Percentiles rank a stretch among this genome's conserved stretches.
These are phyloP conservation scores for Pythium volutum DNA, from an alignment of 352 stramenopile species.

Conservation along the genomic window DNA sequence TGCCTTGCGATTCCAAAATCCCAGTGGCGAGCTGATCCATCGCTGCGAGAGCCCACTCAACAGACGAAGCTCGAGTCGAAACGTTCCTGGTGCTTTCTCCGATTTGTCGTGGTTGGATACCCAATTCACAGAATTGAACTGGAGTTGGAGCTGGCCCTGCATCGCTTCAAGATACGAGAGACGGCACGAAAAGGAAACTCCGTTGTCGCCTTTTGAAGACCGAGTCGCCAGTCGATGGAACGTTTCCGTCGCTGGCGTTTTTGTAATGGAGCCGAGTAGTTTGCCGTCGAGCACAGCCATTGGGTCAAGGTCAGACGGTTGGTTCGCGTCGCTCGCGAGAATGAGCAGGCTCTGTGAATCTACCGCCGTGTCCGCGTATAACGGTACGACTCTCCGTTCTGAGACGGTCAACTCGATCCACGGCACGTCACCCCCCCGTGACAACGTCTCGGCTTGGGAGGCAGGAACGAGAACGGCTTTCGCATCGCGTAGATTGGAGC, in stretches of 20 bases:
- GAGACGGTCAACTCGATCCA: constrained; percentile 7
- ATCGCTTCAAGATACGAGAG: constrained; percentile 15
- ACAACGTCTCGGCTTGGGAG: background rate
- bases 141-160: constrained; percentile 18
- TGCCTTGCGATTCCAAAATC: constrained; percentile 3
- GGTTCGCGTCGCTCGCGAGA: background rate
- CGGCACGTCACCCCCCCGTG: background rate
- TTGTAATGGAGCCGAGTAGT: background rate
- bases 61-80: constrained; percentile 18
- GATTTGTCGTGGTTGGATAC: background rate
- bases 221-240: constrained; percentile 10
- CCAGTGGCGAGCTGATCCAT: constrained; percentile 9
- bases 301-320: background rate
- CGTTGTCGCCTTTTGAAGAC: background rate
- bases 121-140: constrained; percentile 11
- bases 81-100: background rate
- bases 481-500: background rate
- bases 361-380: background rate
- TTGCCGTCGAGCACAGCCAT: constrained; percentile 3
- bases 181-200: background rate
- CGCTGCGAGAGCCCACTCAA: background rate
- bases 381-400: constrained; percentile 5
- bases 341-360: constrained; percentile 1
- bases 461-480: constrained; percentile 1
- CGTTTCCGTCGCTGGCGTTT: constrained; percentile 6